Base-by-base conservation (phyloP, 352 stramenopile genomes). In the Phytophthora pinifolia region DNA sequence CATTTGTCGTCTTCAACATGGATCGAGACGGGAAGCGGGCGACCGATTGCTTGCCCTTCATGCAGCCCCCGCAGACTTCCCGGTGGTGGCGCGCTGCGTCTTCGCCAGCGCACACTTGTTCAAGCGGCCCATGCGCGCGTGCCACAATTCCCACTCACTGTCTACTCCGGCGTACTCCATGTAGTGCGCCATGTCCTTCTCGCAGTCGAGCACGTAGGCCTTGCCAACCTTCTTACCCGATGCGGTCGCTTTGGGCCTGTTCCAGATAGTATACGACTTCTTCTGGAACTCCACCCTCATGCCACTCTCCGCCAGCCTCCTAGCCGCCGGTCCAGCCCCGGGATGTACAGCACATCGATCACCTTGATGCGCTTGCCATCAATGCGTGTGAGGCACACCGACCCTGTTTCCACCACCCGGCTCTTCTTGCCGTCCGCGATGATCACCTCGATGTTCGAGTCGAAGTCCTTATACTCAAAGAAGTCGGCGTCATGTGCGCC, bases 401-500 rank as follows among this genome's bases (percentile, higher is more conserved):
- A 34, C 9, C 51, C 59, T 2, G 15, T 38, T 12, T 46, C 50
- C 1, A 9, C 18, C 8, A 56, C 52, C 18, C 37, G 20, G 12
- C 56, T 3, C 17, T 50, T 62, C 32, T 55, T 58, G 14, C 41
- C 46, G 10, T 69, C 35, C 12, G 47, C 54, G 22, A 54, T 65
- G 1, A 42, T 56, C 38, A 69, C 46, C 9, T 54, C 38, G 30
- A 68, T 34, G n/a, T 30, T 9, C 14, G 2, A 13, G 12, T 6
- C 9, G 14, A 54, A 2, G n/a, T 27, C 13, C n/a, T 52, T 29
- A n/a, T 61, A 48, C 20, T 59, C 38, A n/a, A 46, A 35, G 13
- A 69, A 31, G 45, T 63, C 60, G 4, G 45, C 3, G 41, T 64
- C 59, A 68, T 59, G 30, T 63, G 53, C 6, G 29, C 30, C 31